Evolutionary conservation across 352 stramenopile species (phyloP).

Genomic region (Blastocystis sp.): DNA sequence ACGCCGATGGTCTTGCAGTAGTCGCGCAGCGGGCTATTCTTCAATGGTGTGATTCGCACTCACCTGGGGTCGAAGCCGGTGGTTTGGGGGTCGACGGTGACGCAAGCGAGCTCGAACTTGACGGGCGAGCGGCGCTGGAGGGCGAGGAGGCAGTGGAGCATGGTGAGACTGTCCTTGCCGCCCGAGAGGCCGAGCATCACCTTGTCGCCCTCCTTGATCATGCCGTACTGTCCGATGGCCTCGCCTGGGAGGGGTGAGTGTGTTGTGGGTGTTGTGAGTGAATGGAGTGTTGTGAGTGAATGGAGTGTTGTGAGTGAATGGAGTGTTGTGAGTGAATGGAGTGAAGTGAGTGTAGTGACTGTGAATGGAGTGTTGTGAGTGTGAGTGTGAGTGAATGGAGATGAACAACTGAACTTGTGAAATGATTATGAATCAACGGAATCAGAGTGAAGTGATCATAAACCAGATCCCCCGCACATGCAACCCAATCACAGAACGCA

Average conservation of each 20-base stretch:
- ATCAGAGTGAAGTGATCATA: too few species aligned
- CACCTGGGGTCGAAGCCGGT: conserved; percentile 88
- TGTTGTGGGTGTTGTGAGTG: neutral
- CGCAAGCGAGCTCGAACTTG: conserved; percentile 88
- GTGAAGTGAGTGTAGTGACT: neutral
- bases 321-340: conserved; percentile 71
- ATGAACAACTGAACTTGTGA: too few species aligned
- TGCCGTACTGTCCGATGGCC: conserved; percentile 87
- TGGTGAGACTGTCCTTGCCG: conserved; percentile 92
- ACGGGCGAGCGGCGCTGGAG: conserved; percentile 87
- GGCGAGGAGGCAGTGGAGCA: conserved; percentile 89
- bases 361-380: neutral
- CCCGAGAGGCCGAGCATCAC: conserved; percentile 89
- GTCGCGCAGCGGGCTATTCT: conserved; percentile 81
- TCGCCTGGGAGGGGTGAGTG: conserved; percentile 76
- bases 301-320: conserved; percentile 50
- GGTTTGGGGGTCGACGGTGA: conserved; percentile 93
- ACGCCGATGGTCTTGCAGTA: conserved; percentile 90
- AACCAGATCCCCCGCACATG: too few species aligned
- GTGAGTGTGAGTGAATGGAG: neutral
- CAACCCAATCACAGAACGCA: neutral
- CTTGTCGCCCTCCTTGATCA: conserved; percentile 90
- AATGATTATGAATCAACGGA: too few species aligned
- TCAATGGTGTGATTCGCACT: neutral
- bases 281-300: conserved; percentile 71